These are phyloP conservation scores for Marasmius oreades DNA, from an alignment of 1,284 basidiomycete species.

Conservation along the genomic window DNA sequence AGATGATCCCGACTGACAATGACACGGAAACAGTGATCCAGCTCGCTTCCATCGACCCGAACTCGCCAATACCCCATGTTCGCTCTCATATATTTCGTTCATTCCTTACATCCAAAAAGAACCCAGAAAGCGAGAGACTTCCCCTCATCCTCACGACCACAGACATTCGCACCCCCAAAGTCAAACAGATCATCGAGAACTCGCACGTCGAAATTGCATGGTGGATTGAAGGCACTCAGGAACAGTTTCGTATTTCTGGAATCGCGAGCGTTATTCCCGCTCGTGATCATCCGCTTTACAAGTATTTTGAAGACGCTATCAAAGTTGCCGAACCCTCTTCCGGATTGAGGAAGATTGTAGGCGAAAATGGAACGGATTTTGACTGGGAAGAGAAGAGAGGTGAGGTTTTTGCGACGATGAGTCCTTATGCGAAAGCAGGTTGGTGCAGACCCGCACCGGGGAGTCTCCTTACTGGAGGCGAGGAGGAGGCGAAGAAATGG, in stretches of 20 bases:
- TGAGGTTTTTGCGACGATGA: slow-evolving; percentile 51
- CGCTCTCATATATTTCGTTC: slow-evolving; percentile 64
- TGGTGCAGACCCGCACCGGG: slow-evolving; percentile 66
- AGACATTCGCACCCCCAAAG: slow-evolving; percentile 60
- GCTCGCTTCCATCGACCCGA: slow-evolving; percentile 52
- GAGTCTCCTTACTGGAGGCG: slow-evolving; percentile 37
- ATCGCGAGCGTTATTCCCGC: slow-evolving; percentile 44
- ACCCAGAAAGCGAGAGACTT: slow-evolving; percentile 31
- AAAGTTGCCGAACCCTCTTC: neutral
- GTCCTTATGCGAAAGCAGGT: slow-evolving; percentile 54
- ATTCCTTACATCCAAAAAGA: slow-evolving; percentile 24
- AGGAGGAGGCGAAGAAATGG: slow-evolving; percentile 57
- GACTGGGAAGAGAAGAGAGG: slow-evolving; percentile 63
- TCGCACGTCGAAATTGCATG: slow-evolving; percentile 50
- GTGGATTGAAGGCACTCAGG: slow-evolving; percentile 53
- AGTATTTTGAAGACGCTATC: slow-evolving; percentile 2
- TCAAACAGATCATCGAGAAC: slow-evolving; percentile 43
- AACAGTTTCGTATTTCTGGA: slow-evolving; percentile 61
- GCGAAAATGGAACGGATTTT: slow-evolving; percentile 26
- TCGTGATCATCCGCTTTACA: slow-evolving; percentile 29
- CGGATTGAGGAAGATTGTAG: neutral
- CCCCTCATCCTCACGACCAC: slow-evolving; percentile 59
- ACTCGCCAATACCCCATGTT: slow-evolving; percentile 42
- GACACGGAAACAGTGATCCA: slow-evolving; percentile 44
- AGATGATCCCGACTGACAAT: neutral